Conservation (phyloP, 768 basidiomycete genomes). For the Tylopilus subfusipes region DNA sequence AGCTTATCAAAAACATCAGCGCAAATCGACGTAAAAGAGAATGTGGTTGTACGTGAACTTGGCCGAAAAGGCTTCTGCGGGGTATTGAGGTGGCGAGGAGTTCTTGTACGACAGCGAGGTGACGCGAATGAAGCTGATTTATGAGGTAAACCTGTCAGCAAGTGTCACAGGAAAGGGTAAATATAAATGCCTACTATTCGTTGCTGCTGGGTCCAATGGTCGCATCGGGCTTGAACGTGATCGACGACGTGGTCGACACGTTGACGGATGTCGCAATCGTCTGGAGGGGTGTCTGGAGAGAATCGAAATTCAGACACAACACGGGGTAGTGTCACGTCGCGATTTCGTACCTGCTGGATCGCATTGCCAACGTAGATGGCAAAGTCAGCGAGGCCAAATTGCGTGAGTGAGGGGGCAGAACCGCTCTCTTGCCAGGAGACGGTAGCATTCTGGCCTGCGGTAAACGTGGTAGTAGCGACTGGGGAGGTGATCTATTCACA, state of each 20-base stretch:
- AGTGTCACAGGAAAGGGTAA: no score
- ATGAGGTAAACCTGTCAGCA: no score
- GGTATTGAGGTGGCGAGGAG: no score
- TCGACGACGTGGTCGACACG: slow-evolving; percentile 45
- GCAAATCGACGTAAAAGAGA: not conserved
- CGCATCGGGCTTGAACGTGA: slow-evolving; percentile 51
- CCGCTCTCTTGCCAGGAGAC: slow-evolving; percentile 62
- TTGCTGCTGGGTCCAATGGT: slow-evolving; percentile 51
- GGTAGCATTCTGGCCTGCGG: slow-evolving; percentile 47
- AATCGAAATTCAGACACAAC: not conserved
- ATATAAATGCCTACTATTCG: no score
- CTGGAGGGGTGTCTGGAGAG: slow-evolving; percentile 55
- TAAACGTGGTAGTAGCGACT: slow-evolving; percentile 40
- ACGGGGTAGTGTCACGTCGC: not conserved
- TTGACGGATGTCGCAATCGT: slow-evolving; percentile 44
- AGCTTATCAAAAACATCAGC: slow-evolving; percentile 33
- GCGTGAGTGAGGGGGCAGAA: no score
- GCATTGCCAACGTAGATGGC: slow-evolving; percentile 45
- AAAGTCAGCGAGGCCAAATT: no score
- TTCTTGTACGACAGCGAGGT: no score
- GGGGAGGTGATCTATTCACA: slow-evolving; percentile 55
- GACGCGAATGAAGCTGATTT: no score
- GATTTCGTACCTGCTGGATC: slow-evolving; percentile 49
- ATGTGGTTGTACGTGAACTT: slow-evolving; percentile 64
- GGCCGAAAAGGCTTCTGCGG: slow-evolving; percentile 75